Base-by-base conservation (phyloP, 345 rosid species). In the Gynandropsis gynandra region DNA sequence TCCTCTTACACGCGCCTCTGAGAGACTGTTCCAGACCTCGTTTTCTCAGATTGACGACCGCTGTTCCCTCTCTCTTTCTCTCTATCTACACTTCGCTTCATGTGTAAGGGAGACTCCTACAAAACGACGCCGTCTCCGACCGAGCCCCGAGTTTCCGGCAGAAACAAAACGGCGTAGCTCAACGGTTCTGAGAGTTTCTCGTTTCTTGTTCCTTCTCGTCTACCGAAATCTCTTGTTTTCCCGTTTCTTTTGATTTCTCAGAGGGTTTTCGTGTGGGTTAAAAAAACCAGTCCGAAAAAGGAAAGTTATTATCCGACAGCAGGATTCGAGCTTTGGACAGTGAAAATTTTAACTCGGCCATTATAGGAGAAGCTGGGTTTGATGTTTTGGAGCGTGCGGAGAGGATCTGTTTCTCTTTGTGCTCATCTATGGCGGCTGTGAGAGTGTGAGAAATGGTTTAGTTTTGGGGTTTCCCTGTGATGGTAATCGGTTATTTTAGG, bases 381-480 rank as follows among this genome's bases (percentile, higher is more conserved):
- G 38, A 13, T 42, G 42, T 62, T 56, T 47, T 20, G 11, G 41
- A 63, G 35, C 48, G 37, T 27, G 31, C 24, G 18, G 47, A 67
- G 58, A 72, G 65, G 75, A 81, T 76, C 75, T 67, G 53, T 41
- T 19, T 19, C 31, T 37, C 5, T 5, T 5, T 24, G 5, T 24
- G 29, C 4, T 56, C 19, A 41, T 58, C 52, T 11, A 52, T 65
- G 60, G 44, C 19, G 24, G 53, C 47, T 13, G n/a, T n/a, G 46
- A 47, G 40, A 47, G 61, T 52, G 56, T n/a, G 8, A 52, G 15
- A 58, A n/a, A 39, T 41, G 32, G 39, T 43, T 34, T 12, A 20
- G 27, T 64, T 50, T 50, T 59, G 63, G 63, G 70, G 57, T 50
- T 71, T 68, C 57, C 29, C 50, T 67, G 84, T 71, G 64, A 74